These are phyloP conservation scores for Backusella psychrophila DNA, from an alignment of 192 early-diverging fungal genomes.

Conservation along the genomic window DNA sequence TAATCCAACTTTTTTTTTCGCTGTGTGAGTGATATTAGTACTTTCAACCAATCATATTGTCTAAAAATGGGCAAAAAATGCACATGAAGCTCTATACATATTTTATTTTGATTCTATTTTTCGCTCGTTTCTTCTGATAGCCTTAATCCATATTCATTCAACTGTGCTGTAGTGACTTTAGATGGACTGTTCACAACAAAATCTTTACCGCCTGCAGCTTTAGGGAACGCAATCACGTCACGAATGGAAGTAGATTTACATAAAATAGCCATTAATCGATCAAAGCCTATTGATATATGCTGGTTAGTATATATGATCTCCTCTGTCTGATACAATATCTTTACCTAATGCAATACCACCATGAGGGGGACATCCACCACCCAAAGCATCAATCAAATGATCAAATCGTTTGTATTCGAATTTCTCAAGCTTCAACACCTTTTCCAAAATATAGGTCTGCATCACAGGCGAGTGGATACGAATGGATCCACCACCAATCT, in stretches of 20 bases:
- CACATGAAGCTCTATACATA: background rate
- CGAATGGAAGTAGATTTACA: constrained; percentile 71
- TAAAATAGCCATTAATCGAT: constrained; percentile 75
- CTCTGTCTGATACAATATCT: background rate
- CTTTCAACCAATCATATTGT: too few relatives aligned
- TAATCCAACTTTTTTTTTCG: too few relatives aligned
- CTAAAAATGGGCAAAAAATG: too few relatives aligned
- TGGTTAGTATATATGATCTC: background rate
- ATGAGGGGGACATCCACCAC: constrained; percentile 86
- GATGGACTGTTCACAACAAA: constrained; percentile 79
- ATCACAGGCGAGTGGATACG: constrained; percentile 78
- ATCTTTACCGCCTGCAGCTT: constrained; percentile 77
- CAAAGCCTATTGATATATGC: constrained; percentile 52
- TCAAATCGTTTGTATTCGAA: constrained; percentile 63
- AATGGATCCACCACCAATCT: constrained; percentile 90
- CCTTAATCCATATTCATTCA: constrained; percentile 67
- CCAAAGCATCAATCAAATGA: constrained; percentile 80
- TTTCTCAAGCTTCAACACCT: constrained; percentile 60
- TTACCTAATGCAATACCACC: constrained; percentile 77
- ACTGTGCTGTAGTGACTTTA: constrained; percentile 48
- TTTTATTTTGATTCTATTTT: background rate
- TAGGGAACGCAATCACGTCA: constrained; percentile 95
- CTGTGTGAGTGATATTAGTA: too few relatives aligned
- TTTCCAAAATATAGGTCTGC: constrained; percentile 73
- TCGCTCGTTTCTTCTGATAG: constrained; percentile 12